Conservation (phyloP, 495 filamentous ascomycete genomes). For the Daldinia concentrica region DNA sequence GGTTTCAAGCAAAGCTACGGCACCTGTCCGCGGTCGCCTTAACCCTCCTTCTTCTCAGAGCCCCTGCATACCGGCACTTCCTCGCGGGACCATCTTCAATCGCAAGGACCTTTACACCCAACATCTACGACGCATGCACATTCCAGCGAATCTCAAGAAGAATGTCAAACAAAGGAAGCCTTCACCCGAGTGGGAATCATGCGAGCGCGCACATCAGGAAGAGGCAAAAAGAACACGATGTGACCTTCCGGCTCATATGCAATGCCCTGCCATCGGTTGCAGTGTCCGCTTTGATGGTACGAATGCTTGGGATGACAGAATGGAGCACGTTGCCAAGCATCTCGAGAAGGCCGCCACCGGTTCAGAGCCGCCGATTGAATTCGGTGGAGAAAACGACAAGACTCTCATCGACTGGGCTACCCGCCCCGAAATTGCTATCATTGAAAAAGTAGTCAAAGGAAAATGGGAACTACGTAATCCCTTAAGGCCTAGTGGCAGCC, state of each 20-base stretch:
- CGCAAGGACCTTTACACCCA: slow-evolving; percentile 93
- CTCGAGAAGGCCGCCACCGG: slow-evolving; percentile 65
- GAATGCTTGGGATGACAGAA: slow-evolving; percentile 79
- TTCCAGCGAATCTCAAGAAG: slow-evolving; percentile 55
- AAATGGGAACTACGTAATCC: slow-evolving; percentile 47
- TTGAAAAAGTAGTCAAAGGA: slow-evolving; percentile 44
- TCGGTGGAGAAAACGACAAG: slow-evolving; percentile 51
- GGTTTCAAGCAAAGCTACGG: slow-evolving; percentile 39
- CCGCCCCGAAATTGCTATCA: slow-evolving; percentile 51
- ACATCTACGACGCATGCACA: slow-evolving; percentile 88
- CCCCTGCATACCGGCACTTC: slow-evolving; percentile 34
- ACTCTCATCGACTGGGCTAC: slow-evolving; percentile 59
- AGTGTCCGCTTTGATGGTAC: slow-evolving; percentile 64
- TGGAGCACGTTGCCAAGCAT: slow-evolving; percentile 92
- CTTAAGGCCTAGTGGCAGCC: slow-evolving; percentile 41
- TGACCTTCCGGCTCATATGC: slow-evolving; percentile 65
- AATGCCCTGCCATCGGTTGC: slow-evolving; percentile 72
- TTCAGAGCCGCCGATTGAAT: slow-evolving; percentile 46
- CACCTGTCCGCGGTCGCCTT: slow-evolving; percentile 29
- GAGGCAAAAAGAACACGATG: slow-evolving; percentile 70
- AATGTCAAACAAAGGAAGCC: slow-evolving; percentile 50
- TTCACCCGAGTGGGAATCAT: slow-evolving; percentile 52
- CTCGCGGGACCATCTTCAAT: slow-evolving; percentile 77
- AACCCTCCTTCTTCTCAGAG: slow-evolving; percentile 52
- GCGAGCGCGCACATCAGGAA: slow-evolving; percentile 60